These are phyloP conservation scores for Podaxis mareebaensis DNA, from an alignment of 768 basidiomycete species.

Conservation along the genomic window DNA sequence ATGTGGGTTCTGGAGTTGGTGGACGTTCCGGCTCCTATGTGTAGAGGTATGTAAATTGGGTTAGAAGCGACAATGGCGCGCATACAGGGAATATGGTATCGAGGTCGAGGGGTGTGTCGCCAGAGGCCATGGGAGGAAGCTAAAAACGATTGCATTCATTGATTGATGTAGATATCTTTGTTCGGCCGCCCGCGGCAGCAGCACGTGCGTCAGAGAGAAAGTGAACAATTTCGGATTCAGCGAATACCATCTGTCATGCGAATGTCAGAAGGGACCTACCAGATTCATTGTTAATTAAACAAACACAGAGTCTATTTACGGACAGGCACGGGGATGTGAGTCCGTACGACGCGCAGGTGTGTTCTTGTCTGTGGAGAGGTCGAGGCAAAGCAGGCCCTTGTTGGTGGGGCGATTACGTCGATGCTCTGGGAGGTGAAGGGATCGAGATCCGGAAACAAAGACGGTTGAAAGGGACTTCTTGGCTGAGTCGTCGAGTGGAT, in stretches of 20 bases:
- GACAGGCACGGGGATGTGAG: too few species aligned
- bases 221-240: neutral
- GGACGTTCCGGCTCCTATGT: constrained; percentile 65
- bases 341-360: too few species aligned
- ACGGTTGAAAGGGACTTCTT: neutral
- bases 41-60: constrained; percentile 9
- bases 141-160: neutral
- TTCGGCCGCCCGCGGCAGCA: neutral
- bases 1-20: constrained; percentile 64
- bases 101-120: constrained; percentile 37
- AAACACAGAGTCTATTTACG: too few species aligned
- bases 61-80: neutral
- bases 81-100: constrained; percentile 53
- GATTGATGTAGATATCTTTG: neutral
- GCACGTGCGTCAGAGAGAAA: neutral
- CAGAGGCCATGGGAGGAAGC: constrained; percentile 21
- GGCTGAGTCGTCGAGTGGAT: neutral
- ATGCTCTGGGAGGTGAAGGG: too few species aligned
- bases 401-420: too few species aligned
- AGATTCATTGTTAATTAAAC: too few species aligned
- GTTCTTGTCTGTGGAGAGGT: too few species aligned
- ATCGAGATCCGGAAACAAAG: neutral
- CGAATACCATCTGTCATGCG: neutral
- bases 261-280: too few species aligned
- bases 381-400: too few species aligned